Conservation (phyloP, 768 basidiomycete genomes). For the Suillus subluteus region DNA sequence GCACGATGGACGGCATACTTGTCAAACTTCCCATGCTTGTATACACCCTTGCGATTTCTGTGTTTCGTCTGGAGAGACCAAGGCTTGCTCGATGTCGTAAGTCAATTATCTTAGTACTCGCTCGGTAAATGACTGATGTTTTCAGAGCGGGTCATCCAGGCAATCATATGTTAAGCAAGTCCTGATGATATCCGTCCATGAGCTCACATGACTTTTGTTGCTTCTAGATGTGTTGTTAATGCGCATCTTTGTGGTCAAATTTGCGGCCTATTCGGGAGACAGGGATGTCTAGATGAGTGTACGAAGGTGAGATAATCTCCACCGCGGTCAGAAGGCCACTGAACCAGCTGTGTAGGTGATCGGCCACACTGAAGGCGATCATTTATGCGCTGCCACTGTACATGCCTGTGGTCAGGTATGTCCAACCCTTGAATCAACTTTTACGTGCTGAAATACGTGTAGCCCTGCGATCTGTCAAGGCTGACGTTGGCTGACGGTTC, state of each 20-base stretch:
- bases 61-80: slow-evolving; percentile 35
- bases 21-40: slow-evolving; percentile 54
- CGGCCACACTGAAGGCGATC: slow-evolving; percentile 51
- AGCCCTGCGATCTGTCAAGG: slow-evolving; percentile 47
- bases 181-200: background rate
- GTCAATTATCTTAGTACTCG: slow-evolving; percentile 24
- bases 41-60: slow-evolving; percentile 45
- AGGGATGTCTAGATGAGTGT: slow-evolving; percentile 56
- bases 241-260: slow-evolving; percentile 56
- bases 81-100: slow-evolving; percentile 51
- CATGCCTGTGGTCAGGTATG: slow-evolving; percentile 61
- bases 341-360: slow-evolving; percentile 39
- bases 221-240: slow-evolving; percentile 51
- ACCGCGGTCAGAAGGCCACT: background rate
- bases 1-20: slow-evolving; percentile 53
- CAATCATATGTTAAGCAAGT: slow-evolving; percentile 47
- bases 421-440: background rate
- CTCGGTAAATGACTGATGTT: background rate
- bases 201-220: background rate
- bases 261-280: slow-evolving; percentile 48
- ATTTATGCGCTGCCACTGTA: slow-evolving; percentile 53
- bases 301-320: slow-evolving; percentile 43
- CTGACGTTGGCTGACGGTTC: slow-evolving; percentile 33
- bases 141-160: slow-evolving; percentile 61
- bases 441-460: background rate